Percentiles rank a stretch among this genome's conserved stretches.
These are phyloP conservation scores for Maudiozyma saulgeensis DNA, from an alignment of 805 yeast species.

Conservation along the genomic window DNA sequence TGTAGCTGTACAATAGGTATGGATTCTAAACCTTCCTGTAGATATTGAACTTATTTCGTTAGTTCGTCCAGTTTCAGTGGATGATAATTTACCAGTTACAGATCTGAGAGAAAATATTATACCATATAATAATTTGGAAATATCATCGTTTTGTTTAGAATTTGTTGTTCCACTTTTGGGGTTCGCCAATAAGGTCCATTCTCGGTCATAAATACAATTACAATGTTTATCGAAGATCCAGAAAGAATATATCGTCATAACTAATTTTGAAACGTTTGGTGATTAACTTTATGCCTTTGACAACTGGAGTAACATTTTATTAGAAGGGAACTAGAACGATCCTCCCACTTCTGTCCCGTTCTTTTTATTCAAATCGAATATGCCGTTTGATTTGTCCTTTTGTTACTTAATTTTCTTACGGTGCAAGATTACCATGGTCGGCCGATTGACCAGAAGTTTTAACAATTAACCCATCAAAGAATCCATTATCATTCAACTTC, in stretches of 20 bases:
- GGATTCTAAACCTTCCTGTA: constrained; percentile 73
- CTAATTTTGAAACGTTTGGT: constrained; percentile 4
- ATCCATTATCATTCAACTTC: too few species aligned
- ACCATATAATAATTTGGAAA: constrained; percentile 79
- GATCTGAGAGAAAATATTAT: constrained; percentile 70
- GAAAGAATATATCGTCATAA: constrained; percentile 64
- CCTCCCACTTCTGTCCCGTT: too few species aligned
- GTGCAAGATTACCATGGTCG: too few species aligned
- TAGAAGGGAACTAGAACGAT: too few species aligned
- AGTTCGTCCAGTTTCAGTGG: constrained; percentile 14
- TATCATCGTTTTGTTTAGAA: constrained; percentile 52
- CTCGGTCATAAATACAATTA: constrained; percentile 74
- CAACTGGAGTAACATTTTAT: too few species aligned
- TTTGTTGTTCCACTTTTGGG: constrained; percentile 34
- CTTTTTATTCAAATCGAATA: too few species aligned
- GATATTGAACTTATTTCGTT: constrained; percentile 34
- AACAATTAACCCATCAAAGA: too few species aligned
- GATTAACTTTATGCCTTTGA: too few species aligned
- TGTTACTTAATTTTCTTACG: too few species aligned
- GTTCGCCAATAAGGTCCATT: constrained; percentile 41
- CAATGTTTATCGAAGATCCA: constrained; percentile 92
- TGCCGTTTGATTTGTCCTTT: too few species aligned
- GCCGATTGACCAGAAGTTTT: too few species aligned
- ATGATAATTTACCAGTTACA: constrained; percentile 48
- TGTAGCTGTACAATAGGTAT: constrained; percentile 69